Evolutionary conservation across 2,329 filamentous ascomycete genomes (phyloP).

Genomic region (Sporothrix curviconia): DNA sequence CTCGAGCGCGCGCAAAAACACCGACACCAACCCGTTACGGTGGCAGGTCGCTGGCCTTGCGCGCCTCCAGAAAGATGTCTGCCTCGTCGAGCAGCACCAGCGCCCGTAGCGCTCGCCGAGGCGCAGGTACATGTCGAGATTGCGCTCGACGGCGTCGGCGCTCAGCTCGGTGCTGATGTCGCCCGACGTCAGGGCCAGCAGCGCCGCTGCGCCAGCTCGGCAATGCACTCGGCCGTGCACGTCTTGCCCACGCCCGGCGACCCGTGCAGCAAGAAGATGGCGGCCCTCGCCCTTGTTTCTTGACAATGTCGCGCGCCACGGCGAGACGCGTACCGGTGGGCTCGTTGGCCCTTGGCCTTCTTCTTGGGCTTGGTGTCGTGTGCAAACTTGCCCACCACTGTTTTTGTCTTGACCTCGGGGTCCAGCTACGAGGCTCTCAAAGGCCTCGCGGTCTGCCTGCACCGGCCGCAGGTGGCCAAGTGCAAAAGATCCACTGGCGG

Average conservation of each 20-base stretch:
- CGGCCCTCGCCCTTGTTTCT: conserved; percentile 40
- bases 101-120: conserved; percentile 44
- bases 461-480: conserved; percentile 35
- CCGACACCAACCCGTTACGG: conserved; percentile 42
- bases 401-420: conserved; percentile 40
- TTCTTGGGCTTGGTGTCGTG: conserved; percentile 32
- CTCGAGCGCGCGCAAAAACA: conserved; percentile 45
- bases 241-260: conserved; percentile 43
- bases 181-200: conserved; percentile 45
- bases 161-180: conserved; percentile 36
- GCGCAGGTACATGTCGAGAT: conserved; percentile 39
- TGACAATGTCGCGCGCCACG: conserved; percentile 39
- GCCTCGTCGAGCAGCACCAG: conserved; percentile 54
- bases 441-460: conserved; percentile 40
- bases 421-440: conserved; percentile 45
- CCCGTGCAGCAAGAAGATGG: conserved; percentile 11
- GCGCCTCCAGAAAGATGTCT: conserved; percentile 53
- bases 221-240: conserved; percentile 47
- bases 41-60: conserved; percentile 37
- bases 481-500: conserved; percentile 39
- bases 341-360: conserved; percentile 28
- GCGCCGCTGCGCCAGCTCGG: conserved; percentile 43
- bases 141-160: conserved; percentile 33
- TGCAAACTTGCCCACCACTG: conserved; percentile 42
- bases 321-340: conserved; percentile 29